Base-by-base conservation (phyloP, 768 basidiomycete genomes). In the Russula lepida region DNA sequence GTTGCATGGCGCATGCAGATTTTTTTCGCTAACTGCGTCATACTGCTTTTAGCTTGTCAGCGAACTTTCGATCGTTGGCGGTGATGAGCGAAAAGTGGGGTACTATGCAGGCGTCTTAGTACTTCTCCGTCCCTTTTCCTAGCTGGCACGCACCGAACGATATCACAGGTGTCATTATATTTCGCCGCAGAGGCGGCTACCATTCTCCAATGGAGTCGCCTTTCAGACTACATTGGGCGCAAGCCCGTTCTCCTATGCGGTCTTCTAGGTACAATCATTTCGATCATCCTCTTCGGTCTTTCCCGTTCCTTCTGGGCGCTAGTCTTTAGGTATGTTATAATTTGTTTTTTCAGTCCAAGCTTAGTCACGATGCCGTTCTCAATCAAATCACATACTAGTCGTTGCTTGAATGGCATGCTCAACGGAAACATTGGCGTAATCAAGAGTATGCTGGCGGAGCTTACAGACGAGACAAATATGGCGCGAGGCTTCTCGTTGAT, bases 391-490 rank as follows among this genome's bases (percentile, higher is more conserved):
- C 37, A 4, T 37, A 41, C n/a, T 21, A 63, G 58, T 30, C 52
- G 58, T 6, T 49, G 57, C n/a, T 23, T 63, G 37, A 47, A 59
- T 41, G 62, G 58, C 23, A n/a, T 49, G 51, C 32, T 59, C 44
- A 62, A 62, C 21, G 61, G 61, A 19, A 63, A 63, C 47, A 59
- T 63, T 30, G 81, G 84, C 5, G 85, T 89, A 28, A 84, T 88
- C 78, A 89, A 88, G 68, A 85, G 82, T 64, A 81, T 83, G 66
- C 77, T 88, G 73, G 85, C 79, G 0, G 85, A 87, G 60, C 69
- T 87, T 35, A 85, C 85, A 0, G 84, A 86, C 67, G 71, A 78
- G 0, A 79, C 81, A 1, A 87, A 87, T 66, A 76, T 78, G 54
- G 77, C 79, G 9, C 71, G 73, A 30, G 79, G 71, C 0, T 73